Evolutionary conservation across 164 flowering plant genomes (phyloP).

Genomic region (Aristolochia fimbriata): DNA sequence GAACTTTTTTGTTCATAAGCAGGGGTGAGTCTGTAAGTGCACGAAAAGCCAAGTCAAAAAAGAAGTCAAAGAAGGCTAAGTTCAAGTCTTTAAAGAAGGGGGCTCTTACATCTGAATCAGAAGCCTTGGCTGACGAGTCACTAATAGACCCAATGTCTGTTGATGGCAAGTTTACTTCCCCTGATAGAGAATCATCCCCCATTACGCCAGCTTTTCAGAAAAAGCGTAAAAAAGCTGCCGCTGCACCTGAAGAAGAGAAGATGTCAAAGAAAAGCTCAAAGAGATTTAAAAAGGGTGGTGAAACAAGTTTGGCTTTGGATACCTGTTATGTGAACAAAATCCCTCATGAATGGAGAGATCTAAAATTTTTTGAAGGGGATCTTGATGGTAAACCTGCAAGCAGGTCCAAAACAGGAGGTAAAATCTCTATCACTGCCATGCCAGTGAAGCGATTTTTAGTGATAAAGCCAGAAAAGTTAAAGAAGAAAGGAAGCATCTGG

Average conservation of each 20-base stretch:
- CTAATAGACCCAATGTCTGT: slow-evolving; percentile 31
- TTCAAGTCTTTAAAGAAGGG: slow-evolving; percentile 89
- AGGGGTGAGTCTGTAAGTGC: slow-evolving; percentile 39
- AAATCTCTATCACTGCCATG: slow-evolving; percentile 66
- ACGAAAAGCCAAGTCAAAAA: slow-evolving; percentile 60
- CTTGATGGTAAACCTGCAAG: slow-evolving; percentile 44
- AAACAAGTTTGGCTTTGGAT: slow-evolving; percentile 14
- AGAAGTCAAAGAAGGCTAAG: slow-evolving; percentile 86
- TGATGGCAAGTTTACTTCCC: slow-evolving; percentile 40
- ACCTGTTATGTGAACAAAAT: slow-evolving; percentile 22
- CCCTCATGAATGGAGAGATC: slow-evolving; percentile 26
- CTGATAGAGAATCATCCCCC: slow-evolving; percentile 21
- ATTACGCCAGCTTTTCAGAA: slow-evolving; percentile 14
- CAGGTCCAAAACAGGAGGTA: slow-evolving; percentile 65
- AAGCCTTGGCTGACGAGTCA: slow-evolving; percentile 30
- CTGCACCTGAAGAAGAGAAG: slow-evolving; percentile 30
- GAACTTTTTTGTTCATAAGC: slow-evolving; percentile 17
- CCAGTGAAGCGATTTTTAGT: slow-evolving; percentile 66
- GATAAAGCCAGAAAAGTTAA: slow-evolving; percentile 80
- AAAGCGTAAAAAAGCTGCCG: slow-evolving; percentile 49
- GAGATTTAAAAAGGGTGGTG: slow-evolving; percentile 44
- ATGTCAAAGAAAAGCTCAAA: slow-evolving; percentile 47
- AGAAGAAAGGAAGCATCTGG: slow-evolving; percentile 74
- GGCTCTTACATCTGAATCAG: slow-evolving; percentile 51
- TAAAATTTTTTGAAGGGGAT: slow-evolving; percentile 35